phyloP scores from a whole-genome alignment of 306 rosid genomes.

The Cucumis cinereus region DNA sequence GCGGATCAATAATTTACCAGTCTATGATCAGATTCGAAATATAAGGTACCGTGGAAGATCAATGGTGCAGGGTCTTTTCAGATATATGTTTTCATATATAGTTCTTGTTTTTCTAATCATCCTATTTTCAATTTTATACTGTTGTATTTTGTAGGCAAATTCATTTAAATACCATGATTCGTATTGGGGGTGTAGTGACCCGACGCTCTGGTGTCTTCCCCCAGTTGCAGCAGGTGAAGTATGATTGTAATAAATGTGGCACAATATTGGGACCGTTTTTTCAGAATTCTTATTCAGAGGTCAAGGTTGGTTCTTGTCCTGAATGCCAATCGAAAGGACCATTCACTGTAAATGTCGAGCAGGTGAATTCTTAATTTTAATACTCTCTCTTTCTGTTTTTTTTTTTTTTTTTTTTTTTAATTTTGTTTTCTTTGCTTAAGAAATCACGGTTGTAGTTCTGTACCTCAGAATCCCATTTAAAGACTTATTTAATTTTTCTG shows the following conservation, averaged over 20 bases:
- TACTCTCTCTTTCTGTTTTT: no score
- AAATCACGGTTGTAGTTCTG: neutral
- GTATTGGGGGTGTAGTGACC: constrained; percentile 97
- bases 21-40: constrained; percentile 92
- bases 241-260: constrained; percentile 92
- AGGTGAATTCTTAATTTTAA: constrained; percentile 32
- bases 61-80: neutral
- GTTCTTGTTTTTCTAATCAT: neutral
- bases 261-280: constrained; percentile 83
- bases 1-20: constrained; percentile 83
- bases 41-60: constrained; percentile 46
- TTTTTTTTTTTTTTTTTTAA: neutral
- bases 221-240: constrained; percentile 95
- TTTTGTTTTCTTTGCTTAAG: neutral
- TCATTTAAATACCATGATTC: constrained; percentile 97
- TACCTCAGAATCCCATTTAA: neutral
- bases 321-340: constrained; percentile 98
- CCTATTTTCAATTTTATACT: neutral
- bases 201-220: constrained; percentile 98
- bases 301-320: constrained; percentile 96
- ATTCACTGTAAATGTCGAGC: constrained; percentile 82
- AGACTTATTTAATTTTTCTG: neutral
- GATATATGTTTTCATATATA: neutral
- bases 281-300: constrained; percentile 95
- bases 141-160: constrained; percentile 54